Conservation (phyloP, 805 yeast genomes). For the Yamadazyma paraphyllophila region DNA sequence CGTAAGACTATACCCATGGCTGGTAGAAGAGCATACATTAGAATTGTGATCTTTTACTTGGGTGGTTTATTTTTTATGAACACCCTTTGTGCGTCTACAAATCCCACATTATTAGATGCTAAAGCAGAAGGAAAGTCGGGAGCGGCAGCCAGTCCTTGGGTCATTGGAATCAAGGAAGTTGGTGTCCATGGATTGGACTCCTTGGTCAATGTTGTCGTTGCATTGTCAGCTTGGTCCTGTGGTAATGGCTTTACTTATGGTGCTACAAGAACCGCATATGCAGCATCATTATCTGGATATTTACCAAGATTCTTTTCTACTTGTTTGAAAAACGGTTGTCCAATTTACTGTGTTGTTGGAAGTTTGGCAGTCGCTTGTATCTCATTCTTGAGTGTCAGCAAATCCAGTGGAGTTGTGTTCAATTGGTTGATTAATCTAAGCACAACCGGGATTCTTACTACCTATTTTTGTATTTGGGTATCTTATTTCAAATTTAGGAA, state of each 20-base stretch:
- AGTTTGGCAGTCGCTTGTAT: constrained; percentile 22
- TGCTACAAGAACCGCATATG: constrained; percentile 34
- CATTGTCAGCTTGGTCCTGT: constrained; percentile 37
- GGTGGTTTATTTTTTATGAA: constrained; percentile 40
- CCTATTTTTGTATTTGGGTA: constrained; percentile 30
- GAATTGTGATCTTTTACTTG: constrained; percentile 35
- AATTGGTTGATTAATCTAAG: constrained; percentile 37
- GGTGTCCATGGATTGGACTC: constrained; percentile 36
- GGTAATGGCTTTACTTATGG: constrained; percentile 36
- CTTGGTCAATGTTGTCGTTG: constrained; percentile 32
- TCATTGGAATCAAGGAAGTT: constrained; percentile 33
- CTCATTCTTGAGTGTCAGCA: constrained; percentile 28
- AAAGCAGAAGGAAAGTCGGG: constrained; percentile 30
- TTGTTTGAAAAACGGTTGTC: constrained; percentile 33
- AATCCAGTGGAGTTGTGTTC: constrained; percentile 28
- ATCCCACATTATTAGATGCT: constrained; percentile 28
- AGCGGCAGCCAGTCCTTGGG: constrained; percentile 39
- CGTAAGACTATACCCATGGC: constrained; percentile 33
- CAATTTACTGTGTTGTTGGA: constrained; percentile 28
- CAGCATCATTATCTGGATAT: constrained; percentile 36
- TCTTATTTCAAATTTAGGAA: constrained; percentile 31
- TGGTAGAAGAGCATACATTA: constrained; percentile 31
- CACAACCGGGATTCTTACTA: constrained; percentile 33
- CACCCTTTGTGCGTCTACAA: constrained; percentile 31
- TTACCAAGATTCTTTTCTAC: constrained; percentile 31